phyloP scores from a whole-genome alignment of 2,329 filamentous ascomycete genomes.

The Gnomoniopsis sp. region DNA sequence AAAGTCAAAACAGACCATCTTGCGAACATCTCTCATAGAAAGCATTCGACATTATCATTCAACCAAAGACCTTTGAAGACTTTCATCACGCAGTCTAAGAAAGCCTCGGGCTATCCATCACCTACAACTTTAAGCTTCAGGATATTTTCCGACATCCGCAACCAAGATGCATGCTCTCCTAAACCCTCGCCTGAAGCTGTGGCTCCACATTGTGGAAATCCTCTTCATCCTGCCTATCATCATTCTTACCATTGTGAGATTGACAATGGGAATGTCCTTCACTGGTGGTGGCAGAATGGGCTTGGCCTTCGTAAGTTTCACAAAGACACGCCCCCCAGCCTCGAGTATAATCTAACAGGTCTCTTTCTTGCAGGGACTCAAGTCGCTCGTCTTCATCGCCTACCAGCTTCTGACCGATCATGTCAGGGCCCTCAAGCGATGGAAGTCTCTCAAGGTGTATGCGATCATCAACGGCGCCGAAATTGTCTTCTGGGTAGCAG shows the following conservation, averaged over 20 bases:
- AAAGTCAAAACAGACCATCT: neutral
- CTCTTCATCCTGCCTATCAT: neutral
- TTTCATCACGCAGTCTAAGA: neutral
- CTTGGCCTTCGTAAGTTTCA: neutral
- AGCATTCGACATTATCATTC: neutral
- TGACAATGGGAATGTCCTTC: neutral
- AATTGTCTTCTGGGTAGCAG: slow-evolving; percentile 2
- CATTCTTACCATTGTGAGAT: neutral
- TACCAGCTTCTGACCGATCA: slow-evolving; percentile 4
- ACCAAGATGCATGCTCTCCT: neutral
- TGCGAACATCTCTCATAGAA: neutral
- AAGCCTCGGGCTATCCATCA: neutral
- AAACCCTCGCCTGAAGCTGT: neutral
- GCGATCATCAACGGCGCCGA: slow-evolving; percentile 4
- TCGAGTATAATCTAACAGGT: neutral
- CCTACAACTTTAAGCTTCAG: neutral
- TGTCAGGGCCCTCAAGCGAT: neutral
- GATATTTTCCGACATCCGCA: neutral
- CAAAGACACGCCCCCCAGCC: neutral
- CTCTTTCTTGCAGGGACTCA: neutral
- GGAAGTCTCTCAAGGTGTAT: slow-evolving; percentile 1
- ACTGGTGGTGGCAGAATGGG: neutral
- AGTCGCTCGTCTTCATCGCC: slow-evolving; percentile 6
- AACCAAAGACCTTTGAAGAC: neutral
- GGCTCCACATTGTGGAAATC: neutral